Evolutionary conservation across 2,329 filamentous ascomycete genomes (phyloP).

Genomic region (Ophiosphaerella narmari): DNA sequence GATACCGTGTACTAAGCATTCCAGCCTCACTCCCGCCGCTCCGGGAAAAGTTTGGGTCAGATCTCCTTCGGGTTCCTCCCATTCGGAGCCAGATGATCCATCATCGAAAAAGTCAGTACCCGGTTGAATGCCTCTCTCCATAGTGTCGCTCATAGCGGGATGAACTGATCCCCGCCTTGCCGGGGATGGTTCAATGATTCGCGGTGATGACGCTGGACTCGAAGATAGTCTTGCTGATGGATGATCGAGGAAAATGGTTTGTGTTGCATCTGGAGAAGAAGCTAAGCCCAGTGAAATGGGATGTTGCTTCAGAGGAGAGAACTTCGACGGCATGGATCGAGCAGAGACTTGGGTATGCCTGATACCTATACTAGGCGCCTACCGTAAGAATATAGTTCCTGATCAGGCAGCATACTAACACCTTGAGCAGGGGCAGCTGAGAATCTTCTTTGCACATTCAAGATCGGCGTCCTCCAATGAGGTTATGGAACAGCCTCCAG

Average conservation of each 20-base stretch:
- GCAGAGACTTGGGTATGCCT: neutral
- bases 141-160: conserved; percentile 28
- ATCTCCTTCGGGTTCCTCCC: conserved; percentile 27
- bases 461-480: neutral
- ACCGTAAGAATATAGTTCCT: neutral
- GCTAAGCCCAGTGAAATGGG: conserved; percentile 10
- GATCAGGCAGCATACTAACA: neutral
- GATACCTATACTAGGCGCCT: conserved; percentile 6
- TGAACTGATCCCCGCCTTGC: conserved; percentile 26
- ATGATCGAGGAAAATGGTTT: conserved; percentile 29
- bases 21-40: conserved; percentile 4
- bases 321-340: conserved; percentile 1
- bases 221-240: conserved; percentile 34
- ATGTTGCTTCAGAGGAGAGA: conserved; percentile 14
- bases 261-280: conserved; percentile 16
- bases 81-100: conserved; percentile 27
- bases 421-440: neutral
- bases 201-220: conserved; percentile 35
- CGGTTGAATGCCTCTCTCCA: conserved; percentile 22
- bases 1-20: conserved; percentile 6
- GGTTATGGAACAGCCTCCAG: conserved; percentile 14
- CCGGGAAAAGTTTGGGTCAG: conserved; percentile 17
- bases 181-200: conserved; percentile 27
- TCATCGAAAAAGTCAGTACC: conserved; percentile 39
- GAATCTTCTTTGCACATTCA: conserved; percentile 3